A percentile compares a stretch with the other conserved stretches of the same genome.
These are phyloP conservation scores for Phallus indusiatus DNA, from an alignment of 768 basidiomycete species.

Conservation along the genomic window DNA sequence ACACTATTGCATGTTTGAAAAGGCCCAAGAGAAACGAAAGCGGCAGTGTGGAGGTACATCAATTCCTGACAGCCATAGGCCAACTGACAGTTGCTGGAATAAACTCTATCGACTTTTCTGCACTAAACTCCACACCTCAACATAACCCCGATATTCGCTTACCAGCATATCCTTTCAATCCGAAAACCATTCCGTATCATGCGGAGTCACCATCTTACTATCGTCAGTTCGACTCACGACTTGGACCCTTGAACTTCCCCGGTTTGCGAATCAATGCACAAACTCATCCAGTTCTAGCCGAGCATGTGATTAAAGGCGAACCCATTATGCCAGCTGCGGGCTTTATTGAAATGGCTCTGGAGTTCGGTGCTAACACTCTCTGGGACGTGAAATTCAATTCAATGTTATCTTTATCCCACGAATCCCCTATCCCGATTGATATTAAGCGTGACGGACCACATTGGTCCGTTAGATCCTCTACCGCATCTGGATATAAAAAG, in stretches of 20 bases:
- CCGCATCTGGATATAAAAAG: constrained; percentile 7
- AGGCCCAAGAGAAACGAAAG: constrained; percentile 17
- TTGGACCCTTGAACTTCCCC: constrained; percentile 28
- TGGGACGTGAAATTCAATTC: constrained; percentile 20
- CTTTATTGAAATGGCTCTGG: constrained; percentile 16
- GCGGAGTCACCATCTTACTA: constrained; percentile 10
- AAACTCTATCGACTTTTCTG: constrained; percentile 24
- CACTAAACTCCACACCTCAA: constrained; percentile 17
- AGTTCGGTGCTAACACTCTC: constrained; percentile 23
- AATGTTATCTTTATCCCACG: constrained; percentile 18
- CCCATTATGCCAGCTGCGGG: constrained; percentile 12
- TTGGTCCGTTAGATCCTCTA: constrained; percentile 21
- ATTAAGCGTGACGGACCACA: constrained; percentile 12
- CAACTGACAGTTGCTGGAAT: constrained; percentile 20
- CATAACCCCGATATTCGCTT: neutral
- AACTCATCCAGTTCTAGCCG: constrained; percentile 9
- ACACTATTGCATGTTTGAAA: constrained; percentile 20
- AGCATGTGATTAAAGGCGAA: constrained; percentile 11
- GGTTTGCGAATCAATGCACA: constrained; percentile 26
- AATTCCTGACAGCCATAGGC: constrained; percentile 23
- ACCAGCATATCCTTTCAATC: constrained; percentile 25
- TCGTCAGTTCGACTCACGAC: constrained; percentile 18
- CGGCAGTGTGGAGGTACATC: constrained; percentile 20
- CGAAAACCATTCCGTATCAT: constrained; percentile 17
- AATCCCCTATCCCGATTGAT: constrained; percentile 14